Percentiles rank a stretch among this genome's conserved stretches.
Evolutionary conservation across 2,329 filamentous ascomycete genomes (phyloP).

Genomic region (Epicoccum nigrum): DNA sequence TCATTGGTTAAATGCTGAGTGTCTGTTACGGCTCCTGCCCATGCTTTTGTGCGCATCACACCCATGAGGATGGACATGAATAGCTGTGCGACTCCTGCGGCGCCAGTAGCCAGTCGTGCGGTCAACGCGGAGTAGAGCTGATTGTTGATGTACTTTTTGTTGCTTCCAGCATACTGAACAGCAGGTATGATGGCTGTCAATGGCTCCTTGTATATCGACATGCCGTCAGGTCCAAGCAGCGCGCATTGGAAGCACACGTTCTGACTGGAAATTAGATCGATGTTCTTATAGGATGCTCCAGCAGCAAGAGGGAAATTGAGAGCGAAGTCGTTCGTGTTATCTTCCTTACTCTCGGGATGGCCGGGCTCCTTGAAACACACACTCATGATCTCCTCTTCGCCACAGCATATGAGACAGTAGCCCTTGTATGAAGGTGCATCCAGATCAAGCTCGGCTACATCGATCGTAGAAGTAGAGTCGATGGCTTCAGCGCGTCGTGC

Average conservation of each 20-base stretch:
- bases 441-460: constrained; percentile 34
- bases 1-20: constrained; percentile 9
- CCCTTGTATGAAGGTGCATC: constrained; percentile 34
- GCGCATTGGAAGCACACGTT: constrained; percentile 46
- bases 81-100: constrained; percentile 38
- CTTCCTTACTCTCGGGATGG: constrained; percentile 21
- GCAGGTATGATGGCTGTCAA: constrained; percentile 38
- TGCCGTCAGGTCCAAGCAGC: constrained; percentile 24
- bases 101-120: constrained; percentile 36
- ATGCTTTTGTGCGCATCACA: constrained; percentile 33
- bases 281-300: constrained; percentile 31
- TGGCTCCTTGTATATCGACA: constrained; percentile 41
- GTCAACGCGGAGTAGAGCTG: constrained; percentile 43
- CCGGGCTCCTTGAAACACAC: constrained; percentile 39
- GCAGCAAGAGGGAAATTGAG: constrained; percentile 45
- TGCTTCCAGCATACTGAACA: constrained; percentile 34
- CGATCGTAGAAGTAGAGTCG: constrained; percentile 17
- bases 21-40: constrained; percentile 31
- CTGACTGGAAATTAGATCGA: constrained; percentile 40
- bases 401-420: constrained; percentile 41
- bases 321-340: constrained; percentile 44
- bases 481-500: constrained; percentile 38
- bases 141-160: constrained; percentile 44
- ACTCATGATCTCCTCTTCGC: constrained; percentile 43
- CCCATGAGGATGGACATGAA: constrained; percentile 41